Percentiles rank a stretch among this genome's conserved stretches.
These are phyloP conservation scores for Gossypium bickii DNA, from an alignment of 345 rosid genomes.

Conservation along the genomic window DNA sequence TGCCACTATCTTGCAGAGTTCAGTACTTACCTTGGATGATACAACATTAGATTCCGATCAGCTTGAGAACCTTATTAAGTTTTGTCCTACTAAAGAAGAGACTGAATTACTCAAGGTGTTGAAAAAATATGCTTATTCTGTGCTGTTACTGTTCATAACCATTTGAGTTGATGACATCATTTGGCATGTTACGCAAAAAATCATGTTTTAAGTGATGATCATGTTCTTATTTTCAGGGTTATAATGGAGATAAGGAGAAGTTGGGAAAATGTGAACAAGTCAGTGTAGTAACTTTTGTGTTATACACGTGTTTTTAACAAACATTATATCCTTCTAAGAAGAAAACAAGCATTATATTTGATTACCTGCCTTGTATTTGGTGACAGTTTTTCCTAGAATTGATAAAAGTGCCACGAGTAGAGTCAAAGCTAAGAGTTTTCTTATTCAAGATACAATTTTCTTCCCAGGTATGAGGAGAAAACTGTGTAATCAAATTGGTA, in stretches of 20 bases:
- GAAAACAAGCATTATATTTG: neutral
- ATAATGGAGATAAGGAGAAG: conserved; percentile 54
- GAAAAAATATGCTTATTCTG: conserved; percentile 8
- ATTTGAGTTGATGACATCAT: neutral
- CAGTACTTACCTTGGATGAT: conserved; percentile 74
- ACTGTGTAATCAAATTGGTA: conserved; percentile 11
- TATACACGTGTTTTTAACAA: neutral
- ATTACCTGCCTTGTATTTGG: conserved; percentile 16
- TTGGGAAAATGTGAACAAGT: conserved; percentile 89
- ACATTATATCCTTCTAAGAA: neutral
- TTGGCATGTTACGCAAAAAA: neutral
- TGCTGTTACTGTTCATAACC: neutral
- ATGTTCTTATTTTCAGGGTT: conserved; percentile 36
- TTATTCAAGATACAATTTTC: conserved; percentile 67
- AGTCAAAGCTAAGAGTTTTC: conserved; percentile 77
- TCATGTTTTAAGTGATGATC: neutral
- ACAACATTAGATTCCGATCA: conserved; percentile 72
- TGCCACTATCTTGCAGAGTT: conserved; percentile 44
- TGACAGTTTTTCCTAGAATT: conserved; percentile 72
- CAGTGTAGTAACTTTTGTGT: conserved; percentile 15
- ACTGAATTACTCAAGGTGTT: conserved; percentile 63
- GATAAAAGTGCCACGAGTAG: conserved; percentile 79
- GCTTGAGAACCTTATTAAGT: conserved; percentile 74
- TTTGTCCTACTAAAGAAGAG: conserved; percentile 89
- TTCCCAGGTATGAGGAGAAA: conserved; percentile 51